phyloP scores from a whole-genome alignment of 2,329 filamentous ascomycete genomes.

The Apiospora koreana region DNA sequence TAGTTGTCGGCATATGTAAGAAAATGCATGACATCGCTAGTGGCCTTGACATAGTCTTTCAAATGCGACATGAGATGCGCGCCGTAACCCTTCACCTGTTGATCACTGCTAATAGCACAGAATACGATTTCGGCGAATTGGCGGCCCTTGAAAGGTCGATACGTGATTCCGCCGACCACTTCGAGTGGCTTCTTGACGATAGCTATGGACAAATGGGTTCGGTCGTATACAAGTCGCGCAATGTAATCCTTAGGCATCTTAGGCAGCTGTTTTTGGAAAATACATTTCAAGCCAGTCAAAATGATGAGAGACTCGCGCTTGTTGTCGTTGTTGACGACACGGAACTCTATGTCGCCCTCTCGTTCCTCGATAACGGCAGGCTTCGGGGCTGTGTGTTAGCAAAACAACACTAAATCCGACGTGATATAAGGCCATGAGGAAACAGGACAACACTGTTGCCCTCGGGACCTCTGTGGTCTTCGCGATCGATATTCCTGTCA shows the following conservation, averaged over 20 bases:
- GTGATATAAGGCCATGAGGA: background rate
- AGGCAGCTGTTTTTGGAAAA: slow-evolving; percentile 96
- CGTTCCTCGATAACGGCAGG: slow-evolving; percentile 92
- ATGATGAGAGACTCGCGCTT: slow-evolving; percentile 88
- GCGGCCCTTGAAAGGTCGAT: slow-evolving; percentile 87
- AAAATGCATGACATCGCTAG: slow-evolving; percentile 97
- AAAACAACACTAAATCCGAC: background rate
- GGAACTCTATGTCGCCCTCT: slow-evolving; percentile 92
- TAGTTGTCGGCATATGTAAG: slow-evolving; percentile 99
- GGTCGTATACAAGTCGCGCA: slow-evolving; percentile 93
- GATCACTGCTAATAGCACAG: slow-evolving; percentile 94
- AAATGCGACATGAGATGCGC: slow-evolving; percentile 97
- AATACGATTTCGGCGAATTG: slow-evolving; percentile 98
- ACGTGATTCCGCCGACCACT: slow-evolving; percentile 96
- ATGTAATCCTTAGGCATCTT: slow-evolving; percentile 99
- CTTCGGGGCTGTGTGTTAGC: slow-evolving; percentile 41
- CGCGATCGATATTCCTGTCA: background rate
- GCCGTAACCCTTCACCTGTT: slow-evolving; percentile 98
- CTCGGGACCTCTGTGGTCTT: background rate
- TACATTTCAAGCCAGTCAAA: slow-evolving; percentile 91
- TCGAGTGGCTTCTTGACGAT: slow-evolving; percentile 97
- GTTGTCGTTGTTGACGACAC: slow-evolving; percentile 96
- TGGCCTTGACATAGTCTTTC: slow-evolving; percentile 97
- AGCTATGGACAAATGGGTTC: slow-evolving; percentile 92
- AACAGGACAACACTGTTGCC: background rate